Conservation (phyloP, 176 grass and related monocot species). For the Cymbopogon citratus region DNA sequence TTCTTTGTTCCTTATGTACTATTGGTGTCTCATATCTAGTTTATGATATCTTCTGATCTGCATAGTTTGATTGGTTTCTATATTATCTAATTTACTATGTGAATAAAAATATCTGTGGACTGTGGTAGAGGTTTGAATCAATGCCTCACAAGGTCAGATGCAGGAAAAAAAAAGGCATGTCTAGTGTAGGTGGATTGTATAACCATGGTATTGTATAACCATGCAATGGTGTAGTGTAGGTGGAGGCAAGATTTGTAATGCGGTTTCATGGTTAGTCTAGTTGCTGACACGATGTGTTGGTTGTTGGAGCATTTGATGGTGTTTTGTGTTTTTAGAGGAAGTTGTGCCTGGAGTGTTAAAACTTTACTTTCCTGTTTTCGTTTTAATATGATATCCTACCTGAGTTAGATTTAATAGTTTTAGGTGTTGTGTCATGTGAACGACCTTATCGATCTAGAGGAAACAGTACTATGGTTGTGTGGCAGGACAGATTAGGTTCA, state of each 20-base stretch:
- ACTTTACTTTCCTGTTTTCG: background rate
- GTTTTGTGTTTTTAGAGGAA: background rate
- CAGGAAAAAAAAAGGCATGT: background rate
- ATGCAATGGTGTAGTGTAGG: background rate
- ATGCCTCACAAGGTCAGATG: background rate
- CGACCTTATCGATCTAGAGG: background rate
- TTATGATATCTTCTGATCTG: background rate
- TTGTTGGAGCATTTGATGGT: background rate
- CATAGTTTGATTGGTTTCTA: background rate
- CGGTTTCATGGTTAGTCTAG: background rate
- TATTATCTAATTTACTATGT: background rate
- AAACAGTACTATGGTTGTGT: no score
- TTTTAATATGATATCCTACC: background rate
- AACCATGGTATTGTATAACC: background rate
- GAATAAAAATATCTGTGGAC: background rate
- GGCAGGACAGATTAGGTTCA: background rate
- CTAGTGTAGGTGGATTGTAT: no score
- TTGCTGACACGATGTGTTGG: background rate
- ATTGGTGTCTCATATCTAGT: background rate
- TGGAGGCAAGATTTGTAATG: background rate
- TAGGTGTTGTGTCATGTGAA: background rate
- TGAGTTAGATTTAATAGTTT: background rate
- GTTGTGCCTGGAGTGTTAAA: background rate
- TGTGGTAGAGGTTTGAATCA: background rate
- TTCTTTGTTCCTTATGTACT: background rate